These are phyloP conservation scores for Fusarium anguioides DNA, from an alignment of 2,329 filamentous ascomycete species.

Conservation along the genomic window DNA sequence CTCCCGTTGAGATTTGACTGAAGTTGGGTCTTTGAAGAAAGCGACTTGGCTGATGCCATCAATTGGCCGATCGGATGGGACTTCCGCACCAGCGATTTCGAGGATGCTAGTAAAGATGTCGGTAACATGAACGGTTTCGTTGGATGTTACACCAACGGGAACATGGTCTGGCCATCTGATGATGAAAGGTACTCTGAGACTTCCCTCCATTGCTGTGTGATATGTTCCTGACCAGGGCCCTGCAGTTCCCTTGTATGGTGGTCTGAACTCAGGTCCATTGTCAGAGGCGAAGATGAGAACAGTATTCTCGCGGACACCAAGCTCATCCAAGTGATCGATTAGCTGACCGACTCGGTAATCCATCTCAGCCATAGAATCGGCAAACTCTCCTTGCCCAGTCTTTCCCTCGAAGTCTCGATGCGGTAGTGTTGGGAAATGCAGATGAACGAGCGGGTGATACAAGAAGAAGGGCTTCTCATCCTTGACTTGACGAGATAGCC, in stretches of 20 bases:
- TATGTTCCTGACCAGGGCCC: slow-evolving; percentile 52
- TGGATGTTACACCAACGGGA: slow-evolving; percentile 42
- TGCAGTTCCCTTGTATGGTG: slow-evolving; percentile 48
- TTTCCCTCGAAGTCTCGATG: slow-evolving; percentile 46
- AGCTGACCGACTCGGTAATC: slow-evolving; percentile 48
- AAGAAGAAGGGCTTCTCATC: slow-evolving; percentile 46
- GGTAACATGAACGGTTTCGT: slow-evolving; percentile 50
- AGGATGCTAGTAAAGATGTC: slow-evolving; percentile 49
- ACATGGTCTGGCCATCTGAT: slow-evolving; percentile 49
- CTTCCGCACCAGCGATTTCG: slow-evolving; percentile 33
- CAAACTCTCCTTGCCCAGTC: slow-evolving; percentile 48
- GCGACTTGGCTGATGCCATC: slow-evolving; percentile 47
- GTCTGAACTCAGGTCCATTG: slow-evolving; percentile 51
- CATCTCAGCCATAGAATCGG: slow-evolving; percentile 51
- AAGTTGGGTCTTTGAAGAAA: slow-evolving; percentile 42
- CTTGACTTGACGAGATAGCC: slow-evolving; percentile 44
- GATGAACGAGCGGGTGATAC: slow-evolving; percentile 50
- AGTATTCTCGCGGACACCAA: slow-evolving; percentile 47
- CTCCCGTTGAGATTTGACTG: slow-evolving; percentile 27
- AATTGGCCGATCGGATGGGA: slow-evolving; percentile 47
- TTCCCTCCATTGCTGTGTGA: slow-evolving; percentile 52
- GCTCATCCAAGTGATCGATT: slow-evolving; percentile 47
- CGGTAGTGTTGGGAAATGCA: slow-evolving; percentile 50
- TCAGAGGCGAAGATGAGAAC: slow-evolving; percentile 52
- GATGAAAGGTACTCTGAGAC: slow-evolving; percentile 51